Evolutionary conservation across 805 yeast genomes (phyloP), one percentile per base, ranked within the genome.

Genomic region (Komagataella pastoris): DNA sequence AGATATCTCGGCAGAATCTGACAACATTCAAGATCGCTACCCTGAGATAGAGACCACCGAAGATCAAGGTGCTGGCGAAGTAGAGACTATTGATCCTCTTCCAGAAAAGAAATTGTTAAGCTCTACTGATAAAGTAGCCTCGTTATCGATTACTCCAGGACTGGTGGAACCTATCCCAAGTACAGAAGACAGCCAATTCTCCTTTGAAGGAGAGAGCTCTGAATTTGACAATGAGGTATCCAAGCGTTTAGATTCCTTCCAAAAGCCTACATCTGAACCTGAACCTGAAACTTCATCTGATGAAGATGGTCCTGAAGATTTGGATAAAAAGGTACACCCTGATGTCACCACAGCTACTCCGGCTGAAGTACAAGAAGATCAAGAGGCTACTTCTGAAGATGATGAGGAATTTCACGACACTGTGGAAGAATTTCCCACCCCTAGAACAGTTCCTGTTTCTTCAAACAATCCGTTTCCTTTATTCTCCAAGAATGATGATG

Each of bases 401-500:
- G 50, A 49, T 19, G 45, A 36, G 3, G 51, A 23, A 23, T 19
- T 44, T 8, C 54, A 51, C 2, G 55, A 55, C 17, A 46, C 36
- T 8, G 40, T 30, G 14, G 40, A 30, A 30, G 40, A 7, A 24
- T 44, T 30, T 8, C 17, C 7, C 44, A 51, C 17, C 5, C n/a
- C 46, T 7, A 18, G 7, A 30, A 18, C 23, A 6, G n/a, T 47
- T 18, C 24, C 47, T 2, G 52, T n/a, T 7, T 36, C 21, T 14
- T 30, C 40, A 5, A 30, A 30, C n/a, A 30, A 30, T 8, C 40
- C 81, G 56, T 81, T 81, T 57, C 85, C 86, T 8, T 83, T 87
- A 24, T 77, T 81, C 47, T 65, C 71, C 55, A 83, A 82, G 56
- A 61, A 79, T 36, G 76, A 78, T 21, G 67, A 72, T 46, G 77